phyloP scores from a whole-genome alignment of 257 asterid species.

The Eucommia ulmoides region DNA sequence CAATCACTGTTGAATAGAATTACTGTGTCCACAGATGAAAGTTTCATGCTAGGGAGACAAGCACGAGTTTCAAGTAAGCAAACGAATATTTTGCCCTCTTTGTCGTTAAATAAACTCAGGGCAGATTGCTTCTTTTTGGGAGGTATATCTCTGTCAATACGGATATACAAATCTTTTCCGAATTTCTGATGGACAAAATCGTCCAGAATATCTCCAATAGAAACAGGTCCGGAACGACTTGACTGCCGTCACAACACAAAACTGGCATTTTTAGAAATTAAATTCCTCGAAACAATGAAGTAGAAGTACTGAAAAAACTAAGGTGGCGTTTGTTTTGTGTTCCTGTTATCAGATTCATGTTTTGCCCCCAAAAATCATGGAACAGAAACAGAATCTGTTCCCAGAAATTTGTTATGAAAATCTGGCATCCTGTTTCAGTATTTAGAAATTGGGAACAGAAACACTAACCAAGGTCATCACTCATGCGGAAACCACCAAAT shows the following conservation, averaged over 20 bases:
- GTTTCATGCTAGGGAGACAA: slow-evolving; percentile 46
- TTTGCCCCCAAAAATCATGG: too few species aligned
- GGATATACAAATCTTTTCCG: slow-evolving; percentile 56
- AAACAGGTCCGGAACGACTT: slow-evolving; percentile 21
- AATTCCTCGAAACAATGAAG: too few species aligned
- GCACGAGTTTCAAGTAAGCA: slow-evolving; percentile 81
- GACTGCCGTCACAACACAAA: slow-evolving; percentile 30
- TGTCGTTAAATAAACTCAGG: slow-evolving; percentile 49
- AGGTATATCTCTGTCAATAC: slow-evolving; percentile 30
- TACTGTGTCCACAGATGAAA: slow-evolving; percentile 48
- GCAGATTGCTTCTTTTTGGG: slow-evolving; percentile 57
- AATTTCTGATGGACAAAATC: slow-evolving; percentile 58
- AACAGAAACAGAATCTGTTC: too few species aligned
- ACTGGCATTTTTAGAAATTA: too few species aligned
- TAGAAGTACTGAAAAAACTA: too few species aligned
- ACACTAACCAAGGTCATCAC: too few species aligned
- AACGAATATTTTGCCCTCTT: slow-evolving; percentile 48
- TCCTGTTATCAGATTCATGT: too few species aligned
- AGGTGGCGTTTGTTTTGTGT: too few species aligned
- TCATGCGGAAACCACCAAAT: too few species aligned
- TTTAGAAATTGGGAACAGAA: too few species aligned
- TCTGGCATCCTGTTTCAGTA: too few species aligned
- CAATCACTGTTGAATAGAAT: slow-evolving; percentile 60
- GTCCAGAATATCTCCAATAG: slow-evolving; percentile 58
- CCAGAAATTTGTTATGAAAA: too few species aligned